Evolutionary conservation across 1,139 yeast genomes (phyloP).

Genomic region (Saccharomyces hybrid): DNA sequence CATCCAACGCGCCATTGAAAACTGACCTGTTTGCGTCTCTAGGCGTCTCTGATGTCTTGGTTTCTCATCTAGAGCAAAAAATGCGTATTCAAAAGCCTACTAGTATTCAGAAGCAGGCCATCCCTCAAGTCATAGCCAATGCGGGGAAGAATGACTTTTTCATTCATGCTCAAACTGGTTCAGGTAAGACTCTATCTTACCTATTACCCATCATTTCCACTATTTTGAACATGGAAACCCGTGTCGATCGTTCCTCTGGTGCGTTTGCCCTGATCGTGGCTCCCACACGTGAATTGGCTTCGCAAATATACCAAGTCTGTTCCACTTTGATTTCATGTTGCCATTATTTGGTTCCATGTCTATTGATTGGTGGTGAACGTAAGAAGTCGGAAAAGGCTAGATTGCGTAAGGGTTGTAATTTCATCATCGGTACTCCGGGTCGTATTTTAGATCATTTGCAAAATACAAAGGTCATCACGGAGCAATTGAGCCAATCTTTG

Average conservation of each 20-base stretch:
- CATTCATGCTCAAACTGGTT: slow-evolving; percentile 92
- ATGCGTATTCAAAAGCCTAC: slow-evolving; percentile 70
- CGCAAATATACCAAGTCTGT: slow-evolving; percentile 80
- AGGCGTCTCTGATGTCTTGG: slow-evolving; percentile 51
- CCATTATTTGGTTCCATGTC: slow-evolving; percentile 82
- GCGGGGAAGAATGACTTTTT: slow-evolving; percentile 54
- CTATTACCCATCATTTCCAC: slow-evolving; percentile 63
- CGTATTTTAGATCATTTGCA: slow-evolving; percentile 87
- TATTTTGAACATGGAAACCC: slow-evolving; percentile 40
- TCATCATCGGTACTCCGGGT: slow-evolving; percentile 89
- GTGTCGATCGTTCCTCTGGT: slow-evolving; percentile 62
- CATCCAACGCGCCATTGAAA: slow-evolving; percentile 67
- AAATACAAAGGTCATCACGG: slow-evolving; percentile 67
- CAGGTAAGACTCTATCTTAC: slow-evolving; percentile 88
- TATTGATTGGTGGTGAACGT: slow-evolving; percentile 92
- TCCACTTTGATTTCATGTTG: slow-evolving; percentile 64
- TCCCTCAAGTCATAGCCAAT: slow-evolving; percentile 53
- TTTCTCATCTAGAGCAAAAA: slow-evolving; percentile 48
- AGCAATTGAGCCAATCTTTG: slow-evolving; percentile 59
- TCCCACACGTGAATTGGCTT: slow-evolving; percentile 91
- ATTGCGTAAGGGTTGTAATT: slow-evolving; percentile 79
- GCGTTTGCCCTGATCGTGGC: slow-evolving; percentile 79
- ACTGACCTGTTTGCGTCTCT: slow-evolving; percentile 64
- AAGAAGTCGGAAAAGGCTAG: slow-evolving; percentile 89
- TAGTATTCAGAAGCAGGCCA: slow-evolving; percentile 70